These are phyloP conservation scores for Tulasnella sp. DNA, from an alignment of 768 basidiomycete genomes.

Conservation along the genomic window DNA sequence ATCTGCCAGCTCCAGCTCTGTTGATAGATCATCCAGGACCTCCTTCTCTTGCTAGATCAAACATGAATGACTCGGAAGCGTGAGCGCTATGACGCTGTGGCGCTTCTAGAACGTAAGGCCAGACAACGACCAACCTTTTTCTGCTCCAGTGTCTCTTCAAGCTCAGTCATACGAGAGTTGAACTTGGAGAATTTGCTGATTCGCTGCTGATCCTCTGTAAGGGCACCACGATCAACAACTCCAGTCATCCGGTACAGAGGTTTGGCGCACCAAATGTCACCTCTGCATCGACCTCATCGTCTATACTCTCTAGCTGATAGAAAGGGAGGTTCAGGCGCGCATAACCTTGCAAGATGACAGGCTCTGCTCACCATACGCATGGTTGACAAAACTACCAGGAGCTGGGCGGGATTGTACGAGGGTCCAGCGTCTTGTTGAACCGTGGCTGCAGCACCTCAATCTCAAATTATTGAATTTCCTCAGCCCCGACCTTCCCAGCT, in stretches of 20 bases:
- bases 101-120: background rate
- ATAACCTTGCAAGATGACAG: no score
- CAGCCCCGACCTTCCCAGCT: no score
- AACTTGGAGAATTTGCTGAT: slow-evolving; percentile 90
- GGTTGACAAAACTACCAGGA: no score
- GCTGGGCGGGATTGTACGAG: no score
- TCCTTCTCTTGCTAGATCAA: slow-evolving; percentile 78
- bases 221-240: no score
- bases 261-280: slow-evolving; percentile 73
- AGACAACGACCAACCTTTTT: slow-evolving; percentile 48
- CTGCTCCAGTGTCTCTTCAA: slow-evolving; percentile 58
- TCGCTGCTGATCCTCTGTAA: slow-evolving; percentile 71
- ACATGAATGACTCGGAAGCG: slow-evolving; percentile 3
- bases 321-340: no score
- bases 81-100: background rate
- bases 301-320: slow-evolving; percentile 45
- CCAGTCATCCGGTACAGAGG: no score
- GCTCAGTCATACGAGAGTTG: slow-evolving; percentile 60
- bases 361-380: slow-evolving; percentile 44
- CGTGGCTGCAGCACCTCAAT: no score
- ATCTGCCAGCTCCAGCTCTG: slow-evolving; percentile 80
- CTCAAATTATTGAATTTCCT: no score
- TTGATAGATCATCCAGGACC: slow-evolving; percentile 77
- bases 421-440: no score
- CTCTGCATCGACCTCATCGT: slow-evolving; percentile 59